Evolutionary conservation across 306 rosid species (phyloP), one percentile per base, ranked within the genome.

Genomic region (Corylus heterophylla): DNA sequence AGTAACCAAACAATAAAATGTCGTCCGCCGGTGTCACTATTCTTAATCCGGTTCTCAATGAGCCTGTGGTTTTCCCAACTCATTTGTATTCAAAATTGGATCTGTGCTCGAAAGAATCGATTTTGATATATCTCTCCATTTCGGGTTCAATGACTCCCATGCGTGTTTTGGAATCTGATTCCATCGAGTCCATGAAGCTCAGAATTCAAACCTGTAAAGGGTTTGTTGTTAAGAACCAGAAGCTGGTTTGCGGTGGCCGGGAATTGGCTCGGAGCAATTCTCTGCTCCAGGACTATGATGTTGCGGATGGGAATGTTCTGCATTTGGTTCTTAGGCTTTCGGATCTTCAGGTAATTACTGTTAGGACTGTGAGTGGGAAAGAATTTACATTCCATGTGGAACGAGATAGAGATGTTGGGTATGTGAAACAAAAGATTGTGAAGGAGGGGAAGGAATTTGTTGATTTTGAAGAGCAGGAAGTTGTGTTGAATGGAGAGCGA

Each of bases 181-280:
- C 98, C 8, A 89, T 94, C 39, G 95, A 91, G 81, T 94, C 97
- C 0, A 90, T 92, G 27, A 94, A 94, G 83, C 87, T 92, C 45
- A 86, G 91, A 85, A 92, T 94, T 74, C 91, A 87, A 73, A 87
- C 84, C 45, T 80, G 69, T 31, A 90, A 89, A 78, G 97, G 97
- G 70, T 91, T 94, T 83, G 87, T 94, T 69, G 89, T 80, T 68
- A 94, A 86, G 90, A 92, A 91, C 47, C 97, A 89, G 59, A 94
- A 89, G 85, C 85, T 94, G 81, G 97, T 94, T 77, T 94, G 92
- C 76, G 92, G 97, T 16, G 98, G 98, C 10, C 89, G 98, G 61
- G 98, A 94, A 54, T 80, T 94, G 45, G 84, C 98, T 2, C 87
- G 98, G 67, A 87, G 92, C 74, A 81, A 87, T 84, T 89, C 97